Conservation (phyloP, 2,329 filamentous ascomycete species). For the Seiridium cupressi region DNA sequence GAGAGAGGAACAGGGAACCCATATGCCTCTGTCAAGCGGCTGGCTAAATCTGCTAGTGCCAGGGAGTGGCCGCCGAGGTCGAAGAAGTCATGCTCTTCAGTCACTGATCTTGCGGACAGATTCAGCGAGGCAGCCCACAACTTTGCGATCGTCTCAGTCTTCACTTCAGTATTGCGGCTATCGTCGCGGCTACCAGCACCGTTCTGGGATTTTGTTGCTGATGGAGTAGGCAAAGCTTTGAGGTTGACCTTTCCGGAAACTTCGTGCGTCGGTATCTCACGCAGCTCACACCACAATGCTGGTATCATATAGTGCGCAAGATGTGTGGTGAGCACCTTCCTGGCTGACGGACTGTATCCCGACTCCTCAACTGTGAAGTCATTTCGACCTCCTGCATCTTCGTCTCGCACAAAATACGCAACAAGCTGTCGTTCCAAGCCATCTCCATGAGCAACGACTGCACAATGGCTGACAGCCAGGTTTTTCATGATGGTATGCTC, state of each 20-base stretch:
- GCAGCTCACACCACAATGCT: constrained; percentile 71
- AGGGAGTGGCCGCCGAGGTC: constrained; percentile 79
- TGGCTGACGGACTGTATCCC: constrained; percentile 68
- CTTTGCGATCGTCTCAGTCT: constrained; percentile 64
- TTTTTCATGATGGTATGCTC: constrained; percentile 70
- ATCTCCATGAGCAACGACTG: constrained; percentile 72
- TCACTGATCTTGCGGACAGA: constrained; percentile 57
- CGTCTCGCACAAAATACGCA: constrained; percentile 72
- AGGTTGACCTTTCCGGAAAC: constrained; percentile 79
- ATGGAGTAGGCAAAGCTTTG: constrained; percentile 59
- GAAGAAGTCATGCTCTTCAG: constrained; percentile 72
- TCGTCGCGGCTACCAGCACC: constrained; percentile 40
- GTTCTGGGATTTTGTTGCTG: constrained; percentile 54
- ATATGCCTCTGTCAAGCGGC: constrained; percentile 65
- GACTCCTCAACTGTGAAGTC: constrained; percentile 65
- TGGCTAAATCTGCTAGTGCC: constrained; percentile 74
- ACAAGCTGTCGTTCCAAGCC: constrained; percentile 74
- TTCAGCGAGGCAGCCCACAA: constrained; percentile 72
- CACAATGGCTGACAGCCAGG: constrained; percentile 69
- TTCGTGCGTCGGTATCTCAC: constrained; percentile 69
- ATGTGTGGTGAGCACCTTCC: constrained; percentile 61
- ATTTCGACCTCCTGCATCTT: constrained; percentile 55
- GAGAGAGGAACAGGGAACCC: constrained; percentile 72
- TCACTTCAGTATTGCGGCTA: constrained; percentile 61
- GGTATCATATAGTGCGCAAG: constrained; percentile 85